Base-by-base conservation (phyloP, 192 early-diverging fungal species). In the Dissophora globulifera region DNA sequence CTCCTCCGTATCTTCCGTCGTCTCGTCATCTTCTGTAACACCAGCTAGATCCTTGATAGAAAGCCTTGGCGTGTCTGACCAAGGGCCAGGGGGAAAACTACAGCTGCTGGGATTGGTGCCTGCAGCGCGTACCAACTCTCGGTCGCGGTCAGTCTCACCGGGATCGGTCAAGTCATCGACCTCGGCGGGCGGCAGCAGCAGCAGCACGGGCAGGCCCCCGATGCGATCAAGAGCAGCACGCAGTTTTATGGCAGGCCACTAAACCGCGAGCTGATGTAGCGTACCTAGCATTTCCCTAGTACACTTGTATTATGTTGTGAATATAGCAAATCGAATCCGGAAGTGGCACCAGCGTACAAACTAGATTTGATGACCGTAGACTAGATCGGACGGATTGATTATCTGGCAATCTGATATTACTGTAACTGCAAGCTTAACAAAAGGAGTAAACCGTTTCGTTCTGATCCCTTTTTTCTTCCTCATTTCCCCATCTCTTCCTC, bases 151-250 rank as follows among this genome's bases (percentile, higher is more conserved):
- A 19, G 58, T 26, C 0, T 67, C 64, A n/a, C 27, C 46, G 12
- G 30, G 42, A 6, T 48, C 64, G 12, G 20, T 16, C 8, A 41
- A 27, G 8, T 4, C 38, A 13, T 48, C 49, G 19, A 19, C n/a
- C n/a, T n/a, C n/a, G n/a, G n/a, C n/a, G n/a, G n/a, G n/a, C n/a
- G n/a, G n/a, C n/a, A n/a, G n/a, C n/a, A n/a, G n/a, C n/a, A n/a
- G 19, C n/a, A 25, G 19, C 15, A 26, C 8, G 9, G 42, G 0
- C 27, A 53, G 51, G 50, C 42, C 32, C 12, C 27, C 51, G 32
- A 20, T 70, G 2, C 27, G 50, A 47, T 70, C 67, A n/a, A 40
- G 67, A 27, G 67, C 67, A 43, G 67, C 67, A 22, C 67, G 67
- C 38, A 70, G 55, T 55, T 61, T 55, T 33, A 46, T 61, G 58